Base-by-base conservation (phyloP, 1,284 basidiomycete genomes). In the Sanghuangporus baumii region DNA sequence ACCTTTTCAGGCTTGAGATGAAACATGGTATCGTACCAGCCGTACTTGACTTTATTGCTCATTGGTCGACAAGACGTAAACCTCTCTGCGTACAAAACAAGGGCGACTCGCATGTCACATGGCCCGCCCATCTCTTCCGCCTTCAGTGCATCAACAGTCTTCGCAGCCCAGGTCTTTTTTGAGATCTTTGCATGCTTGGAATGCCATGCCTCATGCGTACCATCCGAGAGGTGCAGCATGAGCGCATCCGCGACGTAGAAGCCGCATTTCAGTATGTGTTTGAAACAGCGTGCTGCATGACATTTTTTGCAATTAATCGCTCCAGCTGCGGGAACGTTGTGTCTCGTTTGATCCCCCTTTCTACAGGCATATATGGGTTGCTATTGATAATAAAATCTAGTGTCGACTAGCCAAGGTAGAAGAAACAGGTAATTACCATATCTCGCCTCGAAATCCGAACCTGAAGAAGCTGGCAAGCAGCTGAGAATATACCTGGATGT, bases 201-300 rank as follows among this genome's bases (percentile, higher is more conserved):
- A 63, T 90, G 87, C 75, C 80, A 85, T 8, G 47, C 41, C 1
- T 66, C 62, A 55, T 77, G 71, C 0, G 66, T 67, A 14, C 62
- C 55, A 58, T 80, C 77, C 9, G 67, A 64, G 4, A 67, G 65
- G 34, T 71, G 60, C 6, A 67, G 66, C 2, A 79, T 65, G 6
- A 88, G 65, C 1, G 81, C 84, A 63, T 83, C 78, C 1, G 79
- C 74, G 1, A 81, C 78, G 70, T 90, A 86, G 31, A 84, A 68
- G 11, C 75, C 76, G 26, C 69, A 67, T 6, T 69, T 52, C n/a
- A 87, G 70, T 6, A 85, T 68, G 68, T 88, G 84, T 8, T 65
- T 64, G 68, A 82, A 85, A 66, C 87, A 89, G 62, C 66, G 75
- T 0, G 74, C 68, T 4, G 61, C 55, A 68, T 84, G 85, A 66